Base-by-base conservation (phyloP, 495 filamentous ascomycete species). In the Xylaria sp. region DNA sequence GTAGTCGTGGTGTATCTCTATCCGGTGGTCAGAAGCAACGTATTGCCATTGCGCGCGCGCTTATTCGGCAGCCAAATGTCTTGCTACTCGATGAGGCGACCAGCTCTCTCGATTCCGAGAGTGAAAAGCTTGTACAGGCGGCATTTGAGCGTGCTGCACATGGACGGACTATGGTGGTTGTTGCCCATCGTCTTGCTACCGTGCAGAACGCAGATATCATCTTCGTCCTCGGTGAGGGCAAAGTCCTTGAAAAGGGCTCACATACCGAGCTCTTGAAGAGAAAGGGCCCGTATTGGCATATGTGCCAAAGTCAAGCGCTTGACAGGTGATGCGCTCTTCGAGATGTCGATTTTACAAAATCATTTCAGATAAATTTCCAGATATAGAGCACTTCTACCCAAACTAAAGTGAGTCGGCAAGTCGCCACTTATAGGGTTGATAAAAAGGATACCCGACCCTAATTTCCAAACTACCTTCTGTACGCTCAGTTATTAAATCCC, bases 21-120 rank as follows among this genome's bases (percentile, higher is more conserved):
- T 92, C 89, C 1, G 93, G 93, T 15, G 93, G 93, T 0, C 93
- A 97, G 80, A 90, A 90, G 77, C 93, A 96, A 79, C 87, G 93
- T 31, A 82, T 97, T 41, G 88, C 91, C 0, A 92, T 97, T 66
- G 93, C 93, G 5, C 86, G 93, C 29, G 93, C 93, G 0, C 85
- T 96, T 21, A 84, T 96, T 11, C 89, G 93, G 24, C 85, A 90
- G 43, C 93, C 93, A 21, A 85, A 87, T 68, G 80, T 96, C 43
- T 76, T 97, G 72, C 81, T 97, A 46, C 86, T 97, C 15, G 93
- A 97, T 76, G 93, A 97, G 80, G 91, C 93, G 0, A 96, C 93
- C 1, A 90, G 87, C 57, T 90, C 89, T 29, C 81, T 96, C 43
- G 93, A 97, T 73, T 90, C 90, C 12, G 89, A 94, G 82, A 89